Conservation (phyloP, 2,329 filamentous ascomycete genomes). For the Hypoxylon sp. region DNA sequence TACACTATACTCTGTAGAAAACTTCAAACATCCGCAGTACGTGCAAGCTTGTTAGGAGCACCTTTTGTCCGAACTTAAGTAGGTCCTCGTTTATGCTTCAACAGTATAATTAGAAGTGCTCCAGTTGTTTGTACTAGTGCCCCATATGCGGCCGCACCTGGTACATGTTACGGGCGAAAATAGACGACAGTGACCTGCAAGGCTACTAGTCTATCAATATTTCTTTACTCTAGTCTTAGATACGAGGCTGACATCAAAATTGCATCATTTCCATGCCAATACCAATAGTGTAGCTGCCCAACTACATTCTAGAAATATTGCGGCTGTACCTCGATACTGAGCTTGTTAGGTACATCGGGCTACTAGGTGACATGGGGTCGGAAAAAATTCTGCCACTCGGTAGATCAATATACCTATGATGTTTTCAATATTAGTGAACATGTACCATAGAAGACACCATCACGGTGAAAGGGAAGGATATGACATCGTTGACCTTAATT, state of each 20-base stretch:
- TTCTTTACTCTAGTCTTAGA: neutral
- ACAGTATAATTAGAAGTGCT: neutral
- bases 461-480: slow-evolving; percentile 27
- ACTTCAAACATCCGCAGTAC: slow-evolving; percentile 10
- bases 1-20: neutral
- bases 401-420: slow-evolving; percentile 22
- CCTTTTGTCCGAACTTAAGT: slow-evolving; percentile 19
- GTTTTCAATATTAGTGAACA: slow-evolving; percentile 2
- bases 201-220: slow-evolving; percentile 20
- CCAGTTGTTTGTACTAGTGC: neutral
- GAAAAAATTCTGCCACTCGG: slow-evolving; percentile 19
- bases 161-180: slow-evolving; percentile 6
- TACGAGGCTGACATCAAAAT: slow-evolving; percentile 6
- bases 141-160: neutral
- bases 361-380: slow-evolving; percentile 2
- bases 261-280: neutral
- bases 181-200: slow-evolving; percentile 22
- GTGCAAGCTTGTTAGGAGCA: slow-evolving; percentile 5
- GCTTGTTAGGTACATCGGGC: neutral
- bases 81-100: slow-evolving; percentile 5
- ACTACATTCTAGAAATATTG: neutral
- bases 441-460: slow-evolving; percentile 25
- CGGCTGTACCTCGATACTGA: slow-evolving; percentile 9
- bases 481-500: slow-evolving; percentile 37
- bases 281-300: neutral